A percentile compares a stretch with the other conserved stretches of the same genome.
Evolutionary conservation across 139 green algal species (phyloP).

Genomic region (Closterium sp.): DNA sequence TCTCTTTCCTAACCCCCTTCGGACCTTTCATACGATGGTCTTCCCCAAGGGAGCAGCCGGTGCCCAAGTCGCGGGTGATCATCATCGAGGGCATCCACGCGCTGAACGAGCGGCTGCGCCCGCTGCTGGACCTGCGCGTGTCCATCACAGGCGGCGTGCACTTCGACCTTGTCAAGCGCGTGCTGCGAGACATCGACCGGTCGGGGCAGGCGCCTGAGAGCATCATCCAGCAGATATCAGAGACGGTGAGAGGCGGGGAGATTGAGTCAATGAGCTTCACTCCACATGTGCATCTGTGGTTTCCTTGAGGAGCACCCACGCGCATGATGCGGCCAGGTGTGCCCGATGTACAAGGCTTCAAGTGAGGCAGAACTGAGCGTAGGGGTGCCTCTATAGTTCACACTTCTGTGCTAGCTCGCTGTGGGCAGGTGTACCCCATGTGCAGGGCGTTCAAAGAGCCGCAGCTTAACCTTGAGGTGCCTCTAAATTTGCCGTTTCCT

Average conservation of each 20-base stretch:
- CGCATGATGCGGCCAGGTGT: too few species aligned
- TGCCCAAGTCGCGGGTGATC: conserved; percentile 74
- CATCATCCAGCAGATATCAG: conserved; percentile 90
- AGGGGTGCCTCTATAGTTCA: too few species aligned
- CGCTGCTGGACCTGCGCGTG: conserved; percentile 82
- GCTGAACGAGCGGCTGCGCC: conserved; percentile 71
- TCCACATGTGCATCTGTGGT: conserved; percentile 35
- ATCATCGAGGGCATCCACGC: conserved; percentile 98
- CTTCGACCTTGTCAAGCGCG: conserved; percentile 96
- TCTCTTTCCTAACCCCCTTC: too few species aligned
- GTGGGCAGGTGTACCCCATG: conserved; percentile 88
- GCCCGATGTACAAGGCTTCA: conserved; percentile 97
- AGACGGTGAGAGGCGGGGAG: conserved; percentile 56
- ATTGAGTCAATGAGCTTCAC: too few species aligned
- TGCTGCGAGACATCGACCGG: conserved; percentile 92
- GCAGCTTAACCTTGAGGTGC: conserved; percentile 84
- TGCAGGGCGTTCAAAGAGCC: conserved; percentile 98
- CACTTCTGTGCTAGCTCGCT: neutral
- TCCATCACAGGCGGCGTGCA: conserved; percentile 90
- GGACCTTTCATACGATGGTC: too few species aligned
- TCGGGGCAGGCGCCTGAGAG: conserved; percentile 79
- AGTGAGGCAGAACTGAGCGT: conserved; percentile 96
- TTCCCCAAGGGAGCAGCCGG: neutral
- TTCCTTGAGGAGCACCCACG: too few species aligned
- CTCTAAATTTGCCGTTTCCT: neutral